Conservation (phyloP, 495 filamentous ascomycete genomes). For the Chaetomium fimeti region DNA sequence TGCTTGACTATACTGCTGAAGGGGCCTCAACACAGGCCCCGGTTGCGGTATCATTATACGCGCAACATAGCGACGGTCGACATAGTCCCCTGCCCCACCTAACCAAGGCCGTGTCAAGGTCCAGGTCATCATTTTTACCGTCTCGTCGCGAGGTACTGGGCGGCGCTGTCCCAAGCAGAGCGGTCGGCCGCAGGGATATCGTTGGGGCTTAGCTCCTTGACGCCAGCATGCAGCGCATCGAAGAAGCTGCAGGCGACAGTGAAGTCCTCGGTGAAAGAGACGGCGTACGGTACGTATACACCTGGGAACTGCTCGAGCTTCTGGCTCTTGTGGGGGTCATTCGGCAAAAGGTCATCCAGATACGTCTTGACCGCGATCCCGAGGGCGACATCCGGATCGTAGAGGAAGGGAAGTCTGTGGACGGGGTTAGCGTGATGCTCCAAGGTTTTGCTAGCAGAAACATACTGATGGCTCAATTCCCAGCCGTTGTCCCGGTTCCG, state of each 20-base stretch:
- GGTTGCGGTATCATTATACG: background rate
- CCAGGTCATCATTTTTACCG: constrained; percentile 10
- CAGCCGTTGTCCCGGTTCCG: constrained; percentile 68
- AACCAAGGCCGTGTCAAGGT: background rate
- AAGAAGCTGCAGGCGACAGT: constrained; percentile 79
- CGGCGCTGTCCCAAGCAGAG: constrained; percentile 62
- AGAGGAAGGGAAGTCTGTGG: constrained; percentile 76
- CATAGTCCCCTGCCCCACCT: background rate
- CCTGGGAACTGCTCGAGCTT: constrained; percentile 58
- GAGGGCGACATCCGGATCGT: constrained; percentile 77
- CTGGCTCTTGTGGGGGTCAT: constrained; percentile 60
- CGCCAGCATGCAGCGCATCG: constrained; percentile 71
- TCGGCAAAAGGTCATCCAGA: constrained; percentile 73
- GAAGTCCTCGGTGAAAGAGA: constrained; percentile 73
- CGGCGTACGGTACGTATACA: constrained; percentile 70
- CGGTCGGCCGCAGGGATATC: constrained; percentile 59
- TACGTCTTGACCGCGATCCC: constrained; percentile 92
- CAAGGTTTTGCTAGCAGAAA: constrained; percentile 21
- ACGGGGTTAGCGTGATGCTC: constrained; percentile 36
- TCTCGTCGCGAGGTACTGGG: constrained; percentile 55
- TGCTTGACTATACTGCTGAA: background rate
- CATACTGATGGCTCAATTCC: constrained; percentile 70
- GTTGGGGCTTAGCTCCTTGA: constrained; percentile 59
- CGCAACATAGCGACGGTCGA: background rate
- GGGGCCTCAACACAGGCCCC: background rate